Conservation (phyloP, 768 basidiomycete species). For the Amyloporia xantha region DNA sequence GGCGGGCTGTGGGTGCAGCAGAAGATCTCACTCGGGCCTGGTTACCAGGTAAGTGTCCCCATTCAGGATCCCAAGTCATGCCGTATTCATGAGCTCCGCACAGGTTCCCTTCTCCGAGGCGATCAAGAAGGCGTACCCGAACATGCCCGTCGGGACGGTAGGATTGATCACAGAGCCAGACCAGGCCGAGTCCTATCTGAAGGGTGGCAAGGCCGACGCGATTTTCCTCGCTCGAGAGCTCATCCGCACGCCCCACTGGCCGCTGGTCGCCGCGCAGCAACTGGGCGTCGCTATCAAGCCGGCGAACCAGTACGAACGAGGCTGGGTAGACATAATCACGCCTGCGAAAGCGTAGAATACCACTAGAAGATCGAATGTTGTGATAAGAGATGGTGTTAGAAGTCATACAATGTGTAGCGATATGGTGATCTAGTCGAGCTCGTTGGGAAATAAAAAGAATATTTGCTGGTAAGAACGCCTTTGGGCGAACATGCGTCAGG, state of each 20-base stretch:
- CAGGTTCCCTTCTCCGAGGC: conserved; percentile 66
- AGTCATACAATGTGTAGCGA: too few species aligned
- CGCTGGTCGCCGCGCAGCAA: conserved; percentile 51
- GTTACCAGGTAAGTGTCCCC: conserved; percentile 48
- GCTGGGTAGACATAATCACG: conserved; percentile 31
- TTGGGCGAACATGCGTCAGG: too few species aligned
- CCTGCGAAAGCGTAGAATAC: background rate
- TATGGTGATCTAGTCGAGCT: too few species aligned
- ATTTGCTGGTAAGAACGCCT: too few species aligned
- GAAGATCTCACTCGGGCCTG: conserved; percentile 48
- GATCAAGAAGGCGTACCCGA: conserved; percentile 53
- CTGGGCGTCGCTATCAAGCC: conserved; percentile 60
- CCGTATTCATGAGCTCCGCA: background rate
- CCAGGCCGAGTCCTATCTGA: conserved; percentile 55
- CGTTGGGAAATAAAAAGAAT: too few species aligned
- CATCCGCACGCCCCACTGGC: conserved; percentile 60
- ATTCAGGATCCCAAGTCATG: background rate
- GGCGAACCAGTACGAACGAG: conserved; percentile 67
- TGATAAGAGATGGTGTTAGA: too few species aligned
- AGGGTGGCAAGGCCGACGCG: conserved; percentile 61
- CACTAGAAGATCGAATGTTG: background rate
- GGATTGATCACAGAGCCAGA: conserved; percentile 64
- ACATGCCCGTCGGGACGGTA: conserved; percentile 53
- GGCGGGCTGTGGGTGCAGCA: conserved; percentile 62
- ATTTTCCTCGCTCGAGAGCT: conserved; percentile 63